Conservation (phyloP, 176 grass and related monocot species). For the Lolium rigidum region DNA sequence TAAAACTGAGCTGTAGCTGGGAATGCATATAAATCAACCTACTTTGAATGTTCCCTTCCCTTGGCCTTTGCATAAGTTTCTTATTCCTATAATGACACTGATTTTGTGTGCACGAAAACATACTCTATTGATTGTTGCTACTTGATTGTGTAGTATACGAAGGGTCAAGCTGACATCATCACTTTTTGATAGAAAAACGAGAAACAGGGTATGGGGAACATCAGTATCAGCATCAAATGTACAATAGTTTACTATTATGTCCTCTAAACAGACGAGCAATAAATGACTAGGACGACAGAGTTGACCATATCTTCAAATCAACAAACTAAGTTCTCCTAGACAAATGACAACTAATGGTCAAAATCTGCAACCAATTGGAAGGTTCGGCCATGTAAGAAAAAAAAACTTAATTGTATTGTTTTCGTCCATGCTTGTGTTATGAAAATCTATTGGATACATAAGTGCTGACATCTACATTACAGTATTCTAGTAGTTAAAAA, state of each 20-base stretch:
- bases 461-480: neutral
- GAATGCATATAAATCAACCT: conserved; percentile 23
- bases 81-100: neutral
- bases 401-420: neutral
- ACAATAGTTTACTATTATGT: neutral
- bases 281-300: neutral
- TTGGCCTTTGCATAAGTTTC: conserved; percentile 6
- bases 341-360: neutral
- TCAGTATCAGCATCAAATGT: conserved; percentile 13
- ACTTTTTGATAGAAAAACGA: conserved; percentile 1
- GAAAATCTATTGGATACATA: neutral
- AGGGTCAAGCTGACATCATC: neutral
- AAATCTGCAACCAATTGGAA: neutral
- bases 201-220: neutral
- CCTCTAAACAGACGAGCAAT: neutral
- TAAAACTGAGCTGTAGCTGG: neutral
- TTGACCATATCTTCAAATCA: conserved; percentile 27
- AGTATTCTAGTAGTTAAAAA: neutral
- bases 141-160: neutral
- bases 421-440: neutral
- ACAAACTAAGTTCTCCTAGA: conserved; percentile 9
- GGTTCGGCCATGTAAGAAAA: neutral
- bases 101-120: neutral
- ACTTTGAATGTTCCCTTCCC: conserved; percentile 14
- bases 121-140: neutral